phyloP scores from a whole-genome alignment of 2,329 filamentous ascomycete genomes.

The Fusarium multiceps region DNA sequence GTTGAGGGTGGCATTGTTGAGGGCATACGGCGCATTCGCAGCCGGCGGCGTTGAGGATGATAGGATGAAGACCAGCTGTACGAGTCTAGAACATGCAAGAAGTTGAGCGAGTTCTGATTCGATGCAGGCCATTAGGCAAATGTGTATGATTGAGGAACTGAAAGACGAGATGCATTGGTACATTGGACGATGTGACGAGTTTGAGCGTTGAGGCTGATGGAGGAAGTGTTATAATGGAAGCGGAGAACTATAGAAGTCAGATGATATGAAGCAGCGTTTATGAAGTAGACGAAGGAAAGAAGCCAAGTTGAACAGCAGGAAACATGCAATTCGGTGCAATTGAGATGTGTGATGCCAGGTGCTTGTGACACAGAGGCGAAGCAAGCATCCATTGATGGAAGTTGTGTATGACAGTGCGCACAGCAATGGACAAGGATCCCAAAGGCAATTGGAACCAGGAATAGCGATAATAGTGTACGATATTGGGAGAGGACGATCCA shows the following conservation, averaged over 20 bases:
- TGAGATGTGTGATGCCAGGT: conserved; percentile 9
- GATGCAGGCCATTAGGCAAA: not conserved
- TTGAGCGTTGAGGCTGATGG: not conserved
- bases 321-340: not conserved
- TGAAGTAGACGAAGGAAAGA: not conserved
- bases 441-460: conserved; percentile 12
- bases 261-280: not conserved
- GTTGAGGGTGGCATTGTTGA: conserved; percentile 16
- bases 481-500: conserved; percentile 8
- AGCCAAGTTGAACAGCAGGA: conserved; percentile 3
- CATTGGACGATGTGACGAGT: conserved; percentile 4
- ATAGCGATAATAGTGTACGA: not conserved
- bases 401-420: conserved; percentile 14
- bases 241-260: conserved; percentile 1
- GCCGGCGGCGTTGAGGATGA: conserved; percentile 34
- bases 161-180: not conserved
- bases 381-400: conserved; percentile 6
- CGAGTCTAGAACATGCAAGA: conserved; percentile 7
- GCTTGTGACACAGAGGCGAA: conserved; percentile 15
- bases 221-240: not conserved
- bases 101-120: conserved; percentile 10
- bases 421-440: not conserved
- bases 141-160: conserved; percentile 13
- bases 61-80: conserved; percentile 18
- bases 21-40: conserved; percentile 34